phyloP scores from a whole-genome alignment of 2,329 filamentous ascomycete genomes.

The Coleophoma eucalyptorum region DNA sequence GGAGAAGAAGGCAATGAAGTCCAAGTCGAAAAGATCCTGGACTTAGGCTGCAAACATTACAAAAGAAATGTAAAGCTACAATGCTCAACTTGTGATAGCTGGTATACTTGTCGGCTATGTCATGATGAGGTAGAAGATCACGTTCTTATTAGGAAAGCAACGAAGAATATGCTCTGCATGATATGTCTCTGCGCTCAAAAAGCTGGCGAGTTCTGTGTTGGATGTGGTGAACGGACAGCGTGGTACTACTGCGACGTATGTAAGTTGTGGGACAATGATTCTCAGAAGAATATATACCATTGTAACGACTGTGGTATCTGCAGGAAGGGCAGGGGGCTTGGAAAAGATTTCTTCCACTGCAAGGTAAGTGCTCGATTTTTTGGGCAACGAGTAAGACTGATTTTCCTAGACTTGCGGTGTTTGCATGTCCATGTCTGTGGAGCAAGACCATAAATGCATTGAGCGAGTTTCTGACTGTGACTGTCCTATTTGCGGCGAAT shows the following conservation, averaged over 20 bases:
- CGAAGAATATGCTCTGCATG: conserved; percentile 97
- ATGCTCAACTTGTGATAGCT: conserved; percentile 82
- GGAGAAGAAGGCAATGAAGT: conserved; percentile 26
- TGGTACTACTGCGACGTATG: conserved; percentile 93
- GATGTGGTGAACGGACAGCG: conserved; percentile 74
- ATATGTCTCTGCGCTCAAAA: conserved; percentile 81
- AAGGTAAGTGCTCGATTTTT: conserved; percentile 58
- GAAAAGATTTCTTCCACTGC: conserved; percentile 98
- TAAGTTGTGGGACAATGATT: conserved; percentile 95
- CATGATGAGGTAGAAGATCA: conserved; percentile 84
- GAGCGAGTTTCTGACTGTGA: conserved; percentile 92
- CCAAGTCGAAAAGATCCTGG: conserved; percentile 22
- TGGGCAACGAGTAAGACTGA: neutral
- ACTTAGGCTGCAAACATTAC: conserved; percentile 86
- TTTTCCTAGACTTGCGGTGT: conserved; percentile 75
- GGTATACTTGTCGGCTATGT: conserved; percentile 95
- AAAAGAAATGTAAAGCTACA: conserved; percentile 94
- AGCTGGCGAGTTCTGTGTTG: conserved; percentile 72
- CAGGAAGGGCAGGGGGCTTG: conserved; percentile 81
- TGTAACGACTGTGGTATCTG: conserved; percentile 96
- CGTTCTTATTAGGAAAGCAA: conserved; percentile 73
- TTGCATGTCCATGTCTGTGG: conserved; percentile 86
- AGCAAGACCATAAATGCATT: conserved; percentile 85
- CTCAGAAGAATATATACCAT: conserved; percentile 89
- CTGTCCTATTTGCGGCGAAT: conserved; percentile 94